Evolutionary conservation across 2,329 filamentous ascomycete genomes (phyloP).

Genomic region (Aspergillus quadrilineatus): DNA sequence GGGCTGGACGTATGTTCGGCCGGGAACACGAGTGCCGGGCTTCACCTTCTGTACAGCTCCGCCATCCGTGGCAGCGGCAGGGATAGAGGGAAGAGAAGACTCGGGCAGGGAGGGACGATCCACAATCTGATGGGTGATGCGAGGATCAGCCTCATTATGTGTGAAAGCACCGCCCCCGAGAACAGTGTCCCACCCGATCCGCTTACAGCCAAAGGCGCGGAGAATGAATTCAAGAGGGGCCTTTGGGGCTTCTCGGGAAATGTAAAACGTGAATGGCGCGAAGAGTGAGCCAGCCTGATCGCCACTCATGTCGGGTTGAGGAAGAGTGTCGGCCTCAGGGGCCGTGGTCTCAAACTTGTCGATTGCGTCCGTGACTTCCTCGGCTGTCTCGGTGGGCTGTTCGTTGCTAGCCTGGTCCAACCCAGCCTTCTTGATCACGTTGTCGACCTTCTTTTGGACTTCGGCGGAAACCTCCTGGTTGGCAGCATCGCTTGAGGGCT

Average conservation of each 20-base stretch:
- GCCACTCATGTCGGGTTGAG: conserved; percentile 69
- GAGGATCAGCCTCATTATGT: conserved; percentile 78
- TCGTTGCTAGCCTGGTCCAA: conserved; percentile 45
- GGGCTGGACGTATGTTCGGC: conserved; percentile 88
- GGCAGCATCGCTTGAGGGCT: conserved; percentile 52
- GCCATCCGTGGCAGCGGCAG: conserved; percentile 43
- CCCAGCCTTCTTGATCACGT: conserved; percentile 44
- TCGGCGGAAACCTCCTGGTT: conserved; percentile 65
- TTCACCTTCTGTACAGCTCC: conserved; percentile 47
- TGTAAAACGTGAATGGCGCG: conserved; percentile 82
- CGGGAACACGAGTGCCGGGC: conserved; percentile 76
- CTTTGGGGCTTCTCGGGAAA: conserved; percentile 89
- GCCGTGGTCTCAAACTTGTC: conserved; percentile 89
- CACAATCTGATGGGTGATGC: conserved; percentile 95
- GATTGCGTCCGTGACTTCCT: conserved; percentile 62
- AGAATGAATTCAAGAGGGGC: conserved; percentile 90
- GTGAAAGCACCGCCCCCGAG: conserved; percentile 92
- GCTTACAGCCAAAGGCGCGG: conserved; percentile 90
- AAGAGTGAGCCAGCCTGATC: conserved; percentile 75
- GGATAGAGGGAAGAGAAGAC: conserved; percentile 48
- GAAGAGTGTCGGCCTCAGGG: conserved; percentile 79
- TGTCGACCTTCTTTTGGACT: conserved; percentile 66
- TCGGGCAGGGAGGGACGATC: conserved; percentile 75
- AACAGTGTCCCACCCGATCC: conserved; percentile 90
- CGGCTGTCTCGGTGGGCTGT: conserved; percentile 46